Percentiles rank a stretch among this genome's conserved stretches.
Evolutionary conservation across 352 stramenopile species (phyloP).

Genomic region (Phytopythium aichiense): DNA sequence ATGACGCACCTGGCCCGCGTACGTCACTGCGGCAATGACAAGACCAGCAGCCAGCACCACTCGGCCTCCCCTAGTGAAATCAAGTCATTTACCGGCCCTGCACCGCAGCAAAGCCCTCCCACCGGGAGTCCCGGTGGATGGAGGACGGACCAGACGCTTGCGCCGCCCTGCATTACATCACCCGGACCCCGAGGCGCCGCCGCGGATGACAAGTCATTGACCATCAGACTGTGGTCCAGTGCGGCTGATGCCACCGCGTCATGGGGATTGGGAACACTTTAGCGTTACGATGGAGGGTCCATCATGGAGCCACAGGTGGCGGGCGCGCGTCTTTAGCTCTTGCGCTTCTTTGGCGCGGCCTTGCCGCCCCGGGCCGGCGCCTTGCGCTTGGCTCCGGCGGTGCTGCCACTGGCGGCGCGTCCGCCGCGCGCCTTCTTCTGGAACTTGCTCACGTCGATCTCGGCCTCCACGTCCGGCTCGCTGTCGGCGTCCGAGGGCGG

Average conservation of each 20-base stretch:
- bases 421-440: slow-evolving; percentile 64
- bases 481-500: slow-evolving; percentile 67
- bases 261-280: not conserved
- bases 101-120: too few relatives aligned
- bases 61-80: not conserved
- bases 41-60: not conserved
- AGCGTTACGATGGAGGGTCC: not conserved
- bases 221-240: not conserved
- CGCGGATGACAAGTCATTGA: too few relatives aligned
- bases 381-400: slow-evolving; percentile 50
- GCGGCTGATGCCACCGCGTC: not conserved
- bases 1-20: slow-evolving; percentile 9
- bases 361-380: slow-evolving; percentile 27
- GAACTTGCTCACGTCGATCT: slow-evolving; percentile 78
- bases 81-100: not conserved
- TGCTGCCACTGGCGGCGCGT: slow-evolving; percentile 11
- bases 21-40: not conserved
- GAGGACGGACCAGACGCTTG: not conserved
- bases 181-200: not conserved
- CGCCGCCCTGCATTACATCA: slow-evolving; percentile 1
- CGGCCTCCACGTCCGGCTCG: slow-evolving; percentile 53
- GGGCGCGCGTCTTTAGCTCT: slow-evolving; percentile 18
- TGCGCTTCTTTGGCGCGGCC: slow-evolving; percentile 52
- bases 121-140: too few relatives aligned
- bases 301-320: not conserved